phyloP scores from a whole-genome alignment of 768 basidiomycete species.

The Leccinellum rugosiceps region DNA sequence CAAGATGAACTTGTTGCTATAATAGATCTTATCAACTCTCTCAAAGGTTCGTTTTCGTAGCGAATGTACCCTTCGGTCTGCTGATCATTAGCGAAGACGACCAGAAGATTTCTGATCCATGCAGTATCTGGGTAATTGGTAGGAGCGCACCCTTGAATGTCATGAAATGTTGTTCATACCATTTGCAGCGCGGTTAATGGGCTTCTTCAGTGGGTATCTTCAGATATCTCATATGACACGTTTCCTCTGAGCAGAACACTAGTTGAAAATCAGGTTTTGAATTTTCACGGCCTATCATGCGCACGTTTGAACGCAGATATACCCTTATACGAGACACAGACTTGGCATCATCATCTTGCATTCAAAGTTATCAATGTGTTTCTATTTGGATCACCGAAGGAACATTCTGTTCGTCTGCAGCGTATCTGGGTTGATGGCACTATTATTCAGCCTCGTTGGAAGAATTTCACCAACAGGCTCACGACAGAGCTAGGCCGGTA shows the following conservation, averaged over 20 bases:
- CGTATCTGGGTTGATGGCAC: constrained; percentile 11
- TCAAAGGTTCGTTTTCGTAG: constrained; percentile 3
- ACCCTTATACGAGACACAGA: constrained; percentile 1
- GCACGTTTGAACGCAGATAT: constrained; percentile 11
- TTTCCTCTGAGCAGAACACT: background rate
- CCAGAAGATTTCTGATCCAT: background rate
- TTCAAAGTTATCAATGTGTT: background rate
- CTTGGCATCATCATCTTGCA: background rate
- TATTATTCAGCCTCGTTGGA: constrained; percentile 14
- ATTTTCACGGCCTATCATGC: constrained; percentile 9
- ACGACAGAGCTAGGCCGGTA: constrained; percentile 7
- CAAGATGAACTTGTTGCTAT: constrained; percentile 14
- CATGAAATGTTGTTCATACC: background rate
- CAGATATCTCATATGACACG: background rate
- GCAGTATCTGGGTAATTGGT: background rate
- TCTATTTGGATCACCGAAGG: constrained; percentile 4
- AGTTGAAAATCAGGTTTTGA: constrained; percentile 14
- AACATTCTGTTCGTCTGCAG: constrained; percentile 13
- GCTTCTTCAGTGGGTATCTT: constrained; percentile 9
- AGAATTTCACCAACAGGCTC: constrained; percentile 4
- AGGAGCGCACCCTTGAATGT: background rate
- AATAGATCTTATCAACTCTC: constrained; percentile 10
- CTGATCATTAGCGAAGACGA: constrained; percentile 3
- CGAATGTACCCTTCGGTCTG: background rate
- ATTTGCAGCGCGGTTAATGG: constrained; percentile 11